Conservation (phyloP, 257 asterid genomes). For the Solanum tarapatanum region DNA sequence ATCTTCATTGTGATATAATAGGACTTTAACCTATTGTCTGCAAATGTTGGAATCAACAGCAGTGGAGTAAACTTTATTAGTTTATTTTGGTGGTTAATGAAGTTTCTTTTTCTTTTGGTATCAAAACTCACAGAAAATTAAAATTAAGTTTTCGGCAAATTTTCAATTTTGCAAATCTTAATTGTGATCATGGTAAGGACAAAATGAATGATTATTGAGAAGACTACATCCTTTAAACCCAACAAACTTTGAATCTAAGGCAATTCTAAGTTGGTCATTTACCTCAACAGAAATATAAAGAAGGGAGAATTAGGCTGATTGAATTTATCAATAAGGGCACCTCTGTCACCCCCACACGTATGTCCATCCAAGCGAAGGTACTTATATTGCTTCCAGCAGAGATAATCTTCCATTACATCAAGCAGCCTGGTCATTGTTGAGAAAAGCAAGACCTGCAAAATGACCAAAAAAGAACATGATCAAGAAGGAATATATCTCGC, state of each 20-base stretch:
- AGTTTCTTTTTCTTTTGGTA: background rate
- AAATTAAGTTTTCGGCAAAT: background rate
- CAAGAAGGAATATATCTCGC: background rate
- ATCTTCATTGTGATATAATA: background rate
- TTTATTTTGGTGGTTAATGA: background rate
- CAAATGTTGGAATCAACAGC: background rate
- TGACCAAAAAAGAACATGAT: background rate
- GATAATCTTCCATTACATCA: conserved; percentile 99
- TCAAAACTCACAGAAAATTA: background rate
- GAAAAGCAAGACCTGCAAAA: conserved; percentile 81
- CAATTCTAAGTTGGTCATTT: conserved; percentile 11
- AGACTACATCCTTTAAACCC: background rate
- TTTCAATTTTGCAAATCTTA: background rate
- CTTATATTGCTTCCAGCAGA: conserved; percentile 84
- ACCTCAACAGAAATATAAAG: conserved; percentile 96
- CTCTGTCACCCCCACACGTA: conserved; percentile 98
- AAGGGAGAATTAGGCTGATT: conserved; percentile 83
- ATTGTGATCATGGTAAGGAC: background rate
- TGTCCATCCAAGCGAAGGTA: conserved; percentile 97
- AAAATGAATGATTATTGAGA: background rate
- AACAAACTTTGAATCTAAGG: background rate
- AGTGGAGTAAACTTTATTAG: background rate
- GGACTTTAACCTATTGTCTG: background rate
- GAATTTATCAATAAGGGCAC: conserved; percentile 78
- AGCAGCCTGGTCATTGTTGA: conserved; percentile 99